Evolutionary conservation across 345 rosid species (phyloP).

Genomic region (Sapria himalayana): DNA sequence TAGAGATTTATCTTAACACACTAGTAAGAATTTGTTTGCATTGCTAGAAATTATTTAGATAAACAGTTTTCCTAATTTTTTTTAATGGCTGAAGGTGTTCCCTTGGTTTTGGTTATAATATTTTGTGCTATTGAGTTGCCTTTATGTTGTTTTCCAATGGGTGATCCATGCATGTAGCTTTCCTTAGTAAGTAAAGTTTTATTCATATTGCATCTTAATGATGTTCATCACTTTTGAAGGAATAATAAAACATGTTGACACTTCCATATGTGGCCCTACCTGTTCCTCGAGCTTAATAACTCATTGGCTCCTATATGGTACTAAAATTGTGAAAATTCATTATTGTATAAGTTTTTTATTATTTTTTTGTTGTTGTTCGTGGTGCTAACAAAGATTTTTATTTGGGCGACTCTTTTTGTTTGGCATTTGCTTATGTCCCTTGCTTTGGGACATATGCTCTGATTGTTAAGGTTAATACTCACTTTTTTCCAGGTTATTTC

Average conservation of each 20-base stretch:
- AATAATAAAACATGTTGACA: neutral
- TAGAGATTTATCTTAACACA: too few relatives aligned
- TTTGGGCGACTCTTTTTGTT: constrained; percentile 19
- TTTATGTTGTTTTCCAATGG: constrained; percentile 72
- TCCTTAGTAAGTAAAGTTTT: constrained; percentile 29
- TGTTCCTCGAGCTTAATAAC: constrained; percentile 43
- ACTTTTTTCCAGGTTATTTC: constrained; percentile 26
- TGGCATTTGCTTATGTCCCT: constrained; percentile 50
- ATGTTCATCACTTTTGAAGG: neutral
- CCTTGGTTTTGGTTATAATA: constrained; percentile 79
- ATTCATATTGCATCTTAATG: neutral
- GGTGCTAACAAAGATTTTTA: too few relatives aligned
- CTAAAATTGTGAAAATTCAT: neutral
- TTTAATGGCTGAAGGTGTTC: too few relatives aligned
- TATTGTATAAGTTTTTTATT: neutral
- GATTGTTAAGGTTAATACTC: constrained; percentile 26
- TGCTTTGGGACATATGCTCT: constrained; percentile 43
- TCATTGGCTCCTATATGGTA: constrained; percentile 78
- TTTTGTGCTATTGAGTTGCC: constrained; percentile 58
- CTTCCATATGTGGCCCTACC: constrained; percentile 74
- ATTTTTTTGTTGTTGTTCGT: neutral
- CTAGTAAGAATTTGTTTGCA: too few relatives aligned
- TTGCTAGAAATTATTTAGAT: too few relatives aligned
- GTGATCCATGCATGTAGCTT: constrained; percentile 60
- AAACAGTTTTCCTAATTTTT: too few relatives aligned